Conservation (phyloP, 1,284 basidiomycete genomes). For the Trametes polyzona region DNA sequence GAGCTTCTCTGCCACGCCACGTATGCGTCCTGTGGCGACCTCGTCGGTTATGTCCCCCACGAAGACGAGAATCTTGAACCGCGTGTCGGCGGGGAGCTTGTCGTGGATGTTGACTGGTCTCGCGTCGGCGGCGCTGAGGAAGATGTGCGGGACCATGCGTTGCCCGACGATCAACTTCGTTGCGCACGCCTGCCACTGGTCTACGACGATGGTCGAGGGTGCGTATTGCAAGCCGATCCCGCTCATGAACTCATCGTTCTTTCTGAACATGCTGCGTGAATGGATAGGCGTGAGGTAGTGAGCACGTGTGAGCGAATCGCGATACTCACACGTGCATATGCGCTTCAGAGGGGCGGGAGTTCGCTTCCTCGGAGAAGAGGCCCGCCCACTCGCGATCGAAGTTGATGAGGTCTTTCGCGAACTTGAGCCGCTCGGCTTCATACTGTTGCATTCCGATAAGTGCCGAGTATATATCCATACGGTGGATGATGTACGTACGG, state of each 20-base stretch:
- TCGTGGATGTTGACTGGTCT: conserved; percentile 72
- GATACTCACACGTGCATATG: conserved; percentile 65
- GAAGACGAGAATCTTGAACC: conserved; percentile 77
- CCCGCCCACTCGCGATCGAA: conserved; percentile 79
- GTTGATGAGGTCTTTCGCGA: conserved; percentile 78
- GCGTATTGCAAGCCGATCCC: conserved; percentile 41
- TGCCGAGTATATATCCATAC: too few species aligned
- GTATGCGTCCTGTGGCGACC: conserved; percentile 44
- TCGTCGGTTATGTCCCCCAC: conserved; percentile 54
- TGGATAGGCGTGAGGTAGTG: conserved; percentile 25
- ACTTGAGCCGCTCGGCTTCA: conserved; percentile 72
- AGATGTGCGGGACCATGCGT: conserved; percentile 58
- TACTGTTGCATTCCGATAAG: conserved; percentile 51
- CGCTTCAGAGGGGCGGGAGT: conserved; percentile 63
- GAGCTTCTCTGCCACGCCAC: conserved; percentile 20
- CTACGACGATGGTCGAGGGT: conserved; percentile 53
- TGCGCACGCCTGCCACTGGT: conserved; percentile 49
- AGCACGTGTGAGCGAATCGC: too few species aligned
- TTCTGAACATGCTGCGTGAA: conserved; percentile 1
- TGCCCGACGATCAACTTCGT: conserved; percentile 56
- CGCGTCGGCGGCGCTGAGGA: conserved; percentile 67
- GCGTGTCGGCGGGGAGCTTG: conserved; percentile 65
- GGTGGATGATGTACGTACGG: conserved; percentile 49
- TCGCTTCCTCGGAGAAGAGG: conserved; percentile 77
- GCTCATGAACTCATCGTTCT: conserved; percentile 2